These are phyloP conservation scores for Tuber brumale DNA, from an alignment of 495 filamentous ascomycete genomes.

Conservation along the genomic window DNA sequence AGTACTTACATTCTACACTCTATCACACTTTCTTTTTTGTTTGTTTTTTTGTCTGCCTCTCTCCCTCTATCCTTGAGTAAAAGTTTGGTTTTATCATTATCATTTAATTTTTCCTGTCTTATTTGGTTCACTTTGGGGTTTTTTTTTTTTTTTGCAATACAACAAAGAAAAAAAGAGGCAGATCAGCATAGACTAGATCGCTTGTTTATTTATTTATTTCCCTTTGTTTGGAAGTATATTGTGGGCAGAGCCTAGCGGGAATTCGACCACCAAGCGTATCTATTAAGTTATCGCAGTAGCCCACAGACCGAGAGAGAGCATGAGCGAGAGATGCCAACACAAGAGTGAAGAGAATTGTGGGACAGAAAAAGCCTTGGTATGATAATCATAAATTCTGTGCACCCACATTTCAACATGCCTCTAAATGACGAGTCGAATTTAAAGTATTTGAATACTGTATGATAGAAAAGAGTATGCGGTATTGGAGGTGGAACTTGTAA, in stretches of 20 bases:
- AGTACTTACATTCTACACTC: not conserved
- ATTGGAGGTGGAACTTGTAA: too few species aligned
- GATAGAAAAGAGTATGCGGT: too few species aligned
- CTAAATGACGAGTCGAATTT: too few species aligned
- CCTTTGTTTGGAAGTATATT: not conserved
- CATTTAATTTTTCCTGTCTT: slow-evolving; percentile 4
- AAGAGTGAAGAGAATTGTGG: too few species aligned
- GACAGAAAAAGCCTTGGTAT: too few species aligned
- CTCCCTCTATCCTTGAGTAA: not conserved
- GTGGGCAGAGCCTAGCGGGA: not conserved
- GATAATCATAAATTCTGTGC: too few species aligned
- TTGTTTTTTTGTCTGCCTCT: not conserved
- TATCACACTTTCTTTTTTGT: not conserved
- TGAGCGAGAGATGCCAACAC: slow-evolving; percentile 32
- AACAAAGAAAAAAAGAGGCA: not conserved
- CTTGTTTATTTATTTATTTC: not conserved
- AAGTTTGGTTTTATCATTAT: slow-evolving; percentile 6
- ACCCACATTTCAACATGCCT: too few species aligned
- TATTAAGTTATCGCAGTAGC: too few species aligned
- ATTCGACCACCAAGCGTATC: not conserved
- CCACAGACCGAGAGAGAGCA: slow-evolving; percentile 11
- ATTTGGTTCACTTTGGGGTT: not conserved
- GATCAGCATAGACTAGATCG: not conserved
- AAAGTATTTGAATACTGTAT: too few species aligned
- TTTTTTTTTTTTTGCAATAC: not conserved